Evolutionary conservation across 345 rosid genomes (phyloP), one percentile per base, ranked within the genome.

Genomic region (Eucalyptus dawsonii): DNA sequence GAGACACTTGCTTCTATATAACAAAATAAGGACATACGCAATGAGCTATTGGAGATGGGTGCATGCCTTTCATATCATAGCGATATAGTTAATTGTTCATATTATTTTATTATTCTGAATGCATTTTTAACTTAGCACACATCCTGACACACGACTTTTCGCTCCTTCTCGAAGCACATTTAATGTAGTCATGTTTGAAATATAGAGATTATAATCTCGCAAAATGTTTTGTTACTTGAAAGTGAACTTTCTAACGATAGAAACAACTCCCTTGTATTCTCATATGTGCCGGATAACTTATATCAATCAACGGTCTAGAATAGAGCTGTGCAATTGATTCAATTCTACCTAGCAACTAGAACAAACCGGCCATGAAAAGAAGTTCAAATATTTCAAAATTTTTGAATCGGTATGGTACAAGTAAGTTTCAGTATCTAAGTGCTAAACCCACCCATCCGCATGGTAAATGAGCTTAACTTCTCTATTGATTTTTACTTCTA

Each of bases 331-430:
- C 62, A 56, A 24, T 24, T 4, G 27, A 56, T 24, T 24, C 6
- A 12, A 5, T 56, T 56, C 62, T 56, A 56, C 62, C 62, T 4
- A 22, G 29, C 62, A 56, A 22, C 29, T 10, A 24, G 12, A 22
- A 56, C 6, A 24, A 24, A 2, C 13, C 1, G 11, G 13, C 62
- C 62, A 56, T 56, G 29, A 10, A 56, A 56, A 56, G 29, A 24
- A 24, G 62, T 56, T 56, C 6, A 9, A 10, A 22, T 56, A 2
- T 56, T 56, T 24, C 6, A 10, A 24, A 10, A 24, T 56, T 56
- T 24, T 56, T 10, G 6, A 56, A 56, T 24, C 5, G 29, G 11
- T 10, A 4, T 56, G 0, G 14, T 56, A 27, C 1, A 0, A 6
- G 6, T 56, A 56, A 10, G 29, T 56, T 56, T 24, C 3, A 56